Conservation (phyloP, 164 flowering plant species). For the Pachysandra terminalis region DNA sequence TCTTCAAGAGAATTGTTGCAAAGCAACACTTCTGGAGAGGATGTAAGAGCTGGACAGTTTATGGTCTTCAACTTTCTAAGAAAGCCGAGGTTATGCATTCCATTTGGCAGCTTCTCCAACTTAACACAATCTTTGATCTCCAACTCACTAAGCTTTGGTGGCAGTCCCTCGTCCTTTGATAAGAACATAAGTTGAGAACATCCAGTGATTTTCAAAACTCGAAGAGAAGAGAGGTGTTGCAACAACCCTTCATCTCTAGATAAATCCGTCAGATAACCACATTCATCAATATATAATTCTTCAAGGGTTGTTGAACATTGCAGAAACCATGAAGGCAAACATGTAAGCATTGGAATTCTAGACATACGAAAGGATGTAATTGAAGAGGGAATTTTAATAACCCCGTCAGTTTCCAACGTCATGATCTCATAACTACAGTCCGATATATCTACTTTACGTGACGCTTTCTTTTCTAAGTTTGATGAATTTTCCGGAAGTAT, state of each 20-base stretch:
- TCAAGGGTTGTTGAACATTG: constrained; percentile 3
- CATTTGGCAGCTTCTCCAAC: neutral
- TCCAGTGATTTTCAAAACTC: constrained; percentile 1
- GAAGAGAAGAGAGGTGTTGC: constrained; percentile 5
- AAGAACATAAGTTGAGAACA: constrained; percentile 12
- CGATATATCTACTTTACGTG: neutral
- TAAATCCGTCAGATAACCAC: constrained; percentile 11
- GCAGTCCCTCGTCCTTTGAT: neutral
- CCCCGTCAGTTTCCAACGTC: too few species aligned
- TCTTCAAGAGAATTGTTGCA: neutral
- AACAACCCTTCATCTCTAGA: neutral
- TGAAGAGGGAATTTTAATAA: neutral
- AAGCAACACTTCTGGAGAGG: neutral
- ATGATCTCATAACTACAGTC: neutral
- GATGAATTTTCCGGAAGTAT: too few species aligned
- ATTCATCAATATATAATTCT: constrained; percentile 7
- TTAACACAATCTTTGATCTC: neutral
- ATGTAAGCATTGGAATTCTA: too few species aligned
- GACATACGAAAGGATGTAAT: neutral
- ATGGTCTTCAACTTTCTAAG: neutral
- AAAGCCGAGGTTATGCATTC: neutral
- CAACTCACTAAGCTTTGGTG: neutral
- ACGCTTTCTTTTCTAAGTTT: too few species aligned
- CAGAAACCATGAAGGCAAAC: neutral
- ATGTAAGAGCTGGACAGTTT: neutral